Evolutionary conservation across 2,329 filamentous ascomycete species (phyloP).

Genomic region (Graphilbum sp.): DNA sequence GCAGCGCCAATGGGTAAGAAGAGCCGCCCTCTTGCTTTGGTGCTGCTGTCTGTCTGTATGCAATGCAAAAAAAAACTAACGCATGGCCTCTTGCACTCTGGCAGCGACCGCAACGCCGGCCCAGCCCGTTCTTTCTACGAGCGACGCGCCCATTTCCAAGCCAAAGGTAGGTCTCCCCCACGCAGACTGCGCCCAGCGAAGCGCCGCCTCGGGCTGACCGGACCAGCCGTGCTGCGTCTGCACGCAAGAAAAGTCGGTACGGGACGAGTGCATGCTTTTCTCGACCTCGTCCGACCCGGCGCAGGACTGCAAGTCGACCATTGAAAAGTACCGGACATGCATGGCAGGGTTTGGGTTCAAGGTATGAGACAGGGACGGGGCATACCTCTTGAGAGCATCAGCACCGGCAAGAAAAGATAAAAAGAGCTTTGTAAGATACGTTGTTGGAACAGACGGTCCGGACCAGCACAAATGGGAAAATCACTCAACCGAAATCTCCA

Average conservation of each 20-base stretch:
- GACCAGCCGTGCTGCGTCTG: slow-evolving; percentile 88
- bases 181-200: too few species aligned
- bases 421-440: slow-evolving; percentile 5
- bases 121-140: slow-evolving; percentile 13
- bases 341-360: slow-evolving; percentile 92
- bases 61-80: not conserved
- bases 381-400: too few species aligned
- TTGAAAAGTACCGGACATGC: slow-evolving; percentile 76
- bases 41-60: too few species aligned
- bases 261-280: slow-evolving; percentile 99
- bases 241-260: slow-evolving; percentile 80
- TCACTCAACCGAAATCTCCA: too few species aligned
- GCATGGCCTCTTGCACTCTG: too few species aligned
- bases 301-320: slow-evolving; percentile 64
- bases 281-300: slow-evolving; percentile 69
- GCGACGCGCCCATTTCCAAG: slow-evolving; percentile 18
- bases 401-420: not conserved
- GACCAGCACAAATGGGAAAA: too few species aligned
- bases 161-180: slow-evolving; percentile 26
- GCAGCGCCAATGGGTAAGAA: slow-evolving; percentile 15
- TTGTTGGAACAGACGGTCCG: too few species aligned
- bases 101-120: slow-evolving; percentile 1
- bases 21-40: not conserved
- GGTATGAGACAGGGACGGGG: slow-evolving; percentile 19
- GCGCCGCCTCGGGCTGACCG: not conserved